These are phyloP conservation scores for Ganoderma multipileum DNA, from an alignment of 1,284 basidiomycete genomes.

Conservation along the genomic window DNA sequence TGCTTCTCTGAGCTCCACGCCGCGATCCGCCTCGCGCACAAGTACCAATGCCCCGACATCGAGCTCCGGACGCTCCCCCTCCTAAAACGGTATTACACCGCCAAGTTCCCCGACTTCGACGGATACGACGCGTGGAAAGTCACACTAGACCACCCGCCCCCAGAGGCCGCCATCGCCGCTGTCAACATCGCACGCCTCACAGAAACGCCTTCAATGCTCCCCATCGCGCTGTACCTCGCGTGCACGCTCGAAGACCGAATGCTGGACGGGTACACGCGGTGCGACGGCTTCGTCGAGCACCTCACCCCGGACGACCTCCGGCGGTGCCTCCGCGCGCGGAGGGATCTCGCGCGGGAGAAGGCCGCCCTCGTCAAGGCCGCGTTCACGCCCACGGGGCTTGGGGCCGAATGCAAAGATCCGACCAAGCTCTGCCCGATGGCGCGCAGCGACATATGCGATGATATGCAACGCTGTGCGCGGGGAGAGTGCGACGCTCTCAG, in stretches of 20 bases:
- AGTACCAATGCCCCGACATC: too few species aligned
- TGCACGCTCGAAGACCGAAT: background rate
- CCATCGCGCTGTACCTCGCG: background rate
- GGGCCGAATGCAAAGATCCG: background rate
- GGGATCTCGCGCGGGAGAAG: background rate
- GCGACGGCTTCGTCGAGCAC: constrained; percentile 10
- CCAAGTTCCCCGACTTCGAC: background rate
- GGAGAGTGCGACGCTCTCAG: background rate
- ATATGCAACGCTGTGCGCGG: background rate
- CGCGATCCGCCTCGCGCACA: too few species aligned
- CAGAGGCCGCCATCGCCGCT: background rate
- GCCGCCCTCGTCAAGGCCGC: background rate
- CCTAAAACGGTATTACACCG: background rate
- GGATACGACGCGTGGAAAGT: background rate
- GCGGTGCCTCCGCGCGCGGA: constrained; percentile 9
- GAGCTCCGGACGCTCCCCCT: background rate
- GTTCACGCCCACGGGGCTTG: background rate
- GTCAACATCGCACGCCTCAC: background rate
- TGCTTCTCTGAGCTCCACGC: too few species aligned
- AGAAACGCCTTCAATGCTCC: background rate
- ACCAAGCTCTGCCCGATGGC: background rate
- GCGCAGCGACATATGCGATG: background rate
- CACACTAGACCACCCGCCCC: background rate
- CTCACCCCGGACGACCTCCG: constrained; percentile 10
- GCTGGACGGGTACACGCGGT: background rate